phyloP scores from a whole-genome alignment of 495 filamentous ascomycete species.

The Neurospora sp. region DNA sequence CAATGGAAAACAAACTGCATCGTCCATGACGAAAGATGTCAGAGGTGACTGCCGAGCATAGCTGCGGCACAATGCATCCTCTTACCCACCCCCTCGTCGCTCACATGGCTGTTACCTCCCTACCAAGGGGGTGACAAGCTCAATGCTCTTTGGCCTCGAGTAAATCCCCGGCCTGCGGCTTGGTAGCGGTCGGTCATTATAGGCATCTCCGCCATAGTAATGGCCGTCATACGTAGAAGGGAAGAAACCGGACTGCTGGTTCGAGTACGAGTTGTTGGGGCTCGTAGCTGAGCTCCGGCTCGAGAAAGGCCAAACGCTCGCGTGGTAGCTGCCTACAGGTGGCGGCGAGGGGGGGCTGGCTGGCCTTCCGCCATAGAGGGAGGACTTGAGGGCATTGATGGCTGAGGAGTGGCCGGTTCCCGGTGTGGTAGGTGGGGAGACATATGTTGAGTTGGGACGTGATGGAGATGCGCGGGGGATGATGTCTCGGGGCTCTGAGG shows the following conservation, averaged over 20 bases:
- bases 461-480: slow-evolving; percentile 43
- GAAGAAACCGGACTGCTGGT: slow-evolving; percentile 24
- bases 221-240: slow-evolving; percentile 38
- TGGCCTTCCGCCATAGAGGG: slow-evolving; percentile 21
- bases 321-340: slow-evolving; percentile 15
- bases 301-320: slow-evolving; percentile 33
- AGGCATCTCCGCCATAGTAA: slow-evolving; percentile 24
- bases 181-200: slow-evolving; percentile 35
- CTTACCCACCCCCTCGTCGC: background rate
- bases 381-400: slow-evolving; percentile 36
- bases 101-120: slow-evolving; percentile 22
- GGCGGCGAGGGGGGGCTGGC: slow-evolving; percentile 36
- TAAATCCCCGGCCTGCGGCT: slow-evolving; percentile 31
- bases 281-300: slow-evolving; percentile 33
- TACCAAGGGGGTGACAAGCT: slow-evolving; percentile 40
- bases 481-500: slow-evolving; percentile 37
- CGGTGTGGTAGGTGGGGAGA: slow-evolving; percentile 34
- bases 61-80: background rate
- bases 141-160: slow-evolving; percentile 41
- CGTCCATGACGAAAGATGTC: background rate
- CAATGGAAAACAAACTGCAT: background rate
- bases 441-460: slow-evolving; percentile 28
- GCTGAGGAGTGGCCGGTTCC: slow-evolving; percentile 25
- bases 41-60: background rate
- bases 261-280: slow-evolving; percentile 36